Evolutionary conservation across 768 basidiomycete species (phyloP), one percentile per base, ranked within the genome.

Genomic region (Nidularia sp.): DNA sequence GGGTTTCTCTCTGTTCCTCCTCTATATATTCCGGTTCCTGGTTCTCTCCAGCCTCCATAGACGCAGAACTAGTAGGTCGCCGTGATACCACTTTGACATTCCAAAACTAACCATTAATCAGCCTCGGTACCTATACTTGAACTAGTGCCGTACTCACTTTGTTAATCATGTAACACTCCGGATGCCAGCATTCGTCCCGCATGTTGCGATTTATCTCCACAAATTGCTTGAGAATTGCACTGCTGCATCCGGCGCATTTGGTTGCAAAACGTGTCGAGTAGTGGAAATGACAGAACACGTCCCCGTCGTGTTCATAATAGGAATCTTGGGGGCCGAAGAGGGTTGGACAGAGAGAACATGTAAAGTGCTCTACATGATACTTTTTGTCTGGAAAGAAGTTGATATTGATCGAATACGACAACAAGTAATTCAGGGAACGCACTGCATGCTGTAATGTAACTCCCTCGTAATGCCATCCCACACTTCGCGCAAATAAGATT

Each of bases 81-180:
- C 87, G 80, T 34, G 87, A 83, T 53, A 83, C 85, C 4, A 93
- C 85, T 69, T 98, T 97, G 66, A 98, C 95, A 66, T 98, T 99
- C 97, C 97, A 98, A 71, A 98, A 98, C 93, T 97, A 66, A 10
- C 9, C 25, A 25, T 25, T 25, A 25, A 25, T 25, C 25, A 25
- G 25, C 25, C 25, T 25, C 25, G 25, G 25, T 25, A 25, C 25
- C 25, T 25, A 25, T 25, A 25, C 25, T 25, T 3, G 25, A 25
- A 25, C 25, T 25, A 25, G 25, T 25, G 25, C 25, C 25, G 25
- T 25, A 25, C 7, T 9, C 56, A 96, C 95, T 80, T 98, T 98
- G 72, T 98, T 96, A 59, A 99, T 98, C 96, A 98, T 98, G 70
- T 98, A 98, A 68, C 97, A 99, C 69, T 99, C 97, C 50, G 97